Percentiles rank a stretch among this genome's conserved stretches.
Evolutionary conservation across 2,329 filamentous ascomycete genomes (phyloP).

Genomic region (Fusarium tupiense): DNA sequence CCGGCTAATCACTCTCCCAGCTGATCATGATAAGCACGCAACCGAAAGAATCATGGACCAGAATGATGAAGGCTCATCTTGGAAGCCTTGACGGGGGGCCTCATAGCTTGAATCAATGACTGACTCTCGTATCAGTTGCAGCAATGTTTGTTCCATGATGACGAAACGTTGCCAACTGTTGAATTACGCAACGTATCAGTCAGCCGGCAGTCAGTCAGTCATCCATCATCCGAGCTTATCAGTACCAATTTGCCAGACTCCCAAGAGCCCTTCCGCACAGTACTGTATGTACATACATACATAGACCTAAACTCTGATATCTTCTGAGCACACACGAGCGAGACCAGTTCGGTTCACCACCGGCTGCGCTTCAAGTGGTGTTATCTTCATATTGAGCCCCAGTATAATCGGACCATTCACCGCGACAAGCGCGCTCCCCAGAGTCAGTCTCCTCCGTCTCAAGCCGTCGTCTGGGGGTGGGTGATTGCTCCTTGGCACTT

Average conservation of each 20-base stretch:
- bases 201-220: neutral
- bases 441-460: constrained; percentile 25
- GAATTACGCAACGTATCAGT: neutral
- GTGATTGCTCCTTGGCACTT: constrained; percentile 18
- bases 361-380: constrained; percentile 10
- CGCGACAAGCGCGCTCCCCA: constrained; percentile 46
- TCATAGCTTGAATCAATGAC: neutral
- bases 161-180: neutral
- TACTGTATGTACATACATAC: neutral
- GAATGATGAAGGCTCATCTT: constrained; percentile 7
- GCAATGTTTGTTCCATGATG: neutral
- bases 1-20: constrained; percentile 32
- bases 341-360: constrained; percentile 18
- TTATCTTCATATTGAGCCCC: constrained; percentile 26
- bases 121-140: neutral
- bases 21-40: constrained; percentile 39
- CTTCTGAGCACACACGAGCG: constrained; percentile 13
- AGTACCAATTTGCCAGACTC: constrained; percentile 5
- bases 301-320: neutral
- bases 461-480: constrained; percentile 28
- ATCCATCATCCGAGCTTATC: neutral
- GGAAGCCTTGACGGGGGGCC: neutral
- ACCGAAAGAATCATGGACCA: constrained; percentile 9
- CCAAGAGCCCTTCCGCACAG: constrained; percentile 4
- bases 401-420: constrained; percentile 35